Evolutionary conservation across 1,284 basidiomycete genomes (phyloP), one percentile per base, ranked within the genome.

Genomic region (Papiliotrema flavescens): DNA sequence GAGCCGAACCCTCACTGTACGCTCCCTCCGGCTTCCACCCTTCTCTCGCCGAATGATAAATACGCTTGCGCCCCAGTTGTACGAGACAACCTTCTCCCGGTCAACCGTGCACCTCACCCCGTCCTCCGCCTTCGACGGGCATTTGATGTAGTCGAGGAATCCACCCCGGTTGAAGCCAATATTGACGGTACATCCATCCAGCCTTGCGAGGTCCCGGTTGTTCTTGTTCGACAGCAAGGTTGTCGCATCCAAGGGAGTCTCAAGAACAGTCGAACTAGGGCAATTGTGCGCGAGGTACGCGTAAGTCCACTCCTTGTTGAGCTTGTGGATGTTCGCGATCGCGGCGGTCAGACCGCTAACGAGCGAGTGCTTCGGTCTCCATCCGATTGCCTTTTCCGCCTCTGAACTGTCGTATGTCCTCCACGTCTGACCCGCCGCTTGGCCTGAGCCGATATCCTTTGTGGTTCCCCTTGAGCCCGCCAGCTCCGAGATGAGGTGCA

Each of bases 111-210:
- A 72, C 44, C 63, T 57, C 49, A 62, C 60, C 14, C 66, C 69
- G 55, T 71, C 66, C 46, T 66, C 59, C 46, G 8, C 28, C 11
- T 36, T 19, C 32, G 19, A 13, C 13, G 47, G 47, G 56, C 73
- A 75, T 54, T 74, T 76, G 49, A 76, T 34, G 55, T 74, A 69
- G 50, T 71, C 66, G 15, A 76, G 40, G 47, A 56, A 70, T 2
- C 69, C 72, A 2, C 64, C 58, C 45, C 75, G 66, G 48, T 69
- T 56, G 48, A 74, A 72, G 3, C 62, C 73, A 24, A 76, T 56
- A 49, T 73, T 70, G 45, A 74, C 71, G 7, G 66, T 65, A 55
- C 75, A 76, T 41, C 67, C 66, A 47, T 71, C 54, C 40, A 76
- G 57, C 34, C 66, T 66, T 20, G 59, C 62, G 26, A 76, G 52